Percentiles rank a stretch among this genome's conserved stretches.
phyloP scores from a whole-genome alignment of 73 alveolate genomes.

The Blepharisma japonicum region DNA sequence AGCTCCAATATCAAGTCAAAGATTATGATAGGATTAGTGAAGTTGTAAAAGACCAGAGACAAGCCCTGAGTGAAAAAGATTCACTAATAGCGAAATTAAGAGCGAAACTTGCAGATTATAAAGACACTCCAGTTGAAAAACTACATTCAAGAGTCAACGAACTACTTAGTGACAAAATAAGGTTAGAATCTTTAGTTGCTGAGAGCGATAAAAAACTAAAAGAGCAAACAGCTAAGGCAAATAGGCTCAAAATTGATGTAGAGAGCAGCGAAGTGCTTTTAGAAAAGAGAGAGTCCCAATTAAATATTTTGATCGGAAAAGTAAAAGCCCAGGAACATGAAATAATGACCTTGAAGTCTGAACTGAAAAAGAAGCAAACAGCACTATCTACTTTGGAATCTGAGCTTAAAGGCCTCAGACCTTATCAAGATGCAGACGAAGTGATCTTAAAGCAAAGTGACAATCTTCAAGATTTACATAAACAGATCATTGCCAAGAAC shows the following conservation, averaged over 20 bases:
- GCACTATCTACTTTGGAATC: neutral
- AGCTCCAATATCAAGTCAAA: no score
- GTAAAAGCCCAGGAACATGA: slow-evolving; percentile 16
- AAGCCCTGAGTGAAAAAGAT: no score
- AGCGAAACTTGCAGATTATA: no score
- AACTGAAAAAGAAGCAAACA: neutral
- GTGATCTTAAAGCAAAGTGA: neutral
- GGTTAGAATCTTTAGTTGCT: no score
- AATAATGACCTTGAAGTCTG: neutral
- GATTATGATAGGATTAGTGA: no score
- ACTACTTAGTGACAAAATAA: no score
- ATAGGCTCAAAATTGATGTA: neutral
- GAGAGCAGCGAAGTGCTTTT: neutral
- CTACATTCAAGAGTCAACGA: no score
- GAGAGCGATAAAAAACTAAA: no score
- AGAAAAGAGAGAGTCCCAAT: slow-evolving; percentile 12
- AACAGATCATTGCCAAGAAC: neutral
- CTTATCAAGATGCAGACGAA: neutral
- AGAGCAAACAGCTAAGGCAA: no score
- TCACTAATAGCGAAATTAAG: no score
- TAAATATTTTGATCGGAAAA: neutral
- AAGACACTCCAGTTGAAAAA: no score
- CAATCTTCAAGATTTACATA: neutral
- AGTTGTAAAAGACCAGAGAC: no score
- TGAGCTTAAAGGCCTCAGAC: slow-evolving; percentile 13